These are phyloP conservation scores for Lipomyces lipofer DNA, from an alignment of 805 yeast species.

Conservation along the genomic window DNA sequence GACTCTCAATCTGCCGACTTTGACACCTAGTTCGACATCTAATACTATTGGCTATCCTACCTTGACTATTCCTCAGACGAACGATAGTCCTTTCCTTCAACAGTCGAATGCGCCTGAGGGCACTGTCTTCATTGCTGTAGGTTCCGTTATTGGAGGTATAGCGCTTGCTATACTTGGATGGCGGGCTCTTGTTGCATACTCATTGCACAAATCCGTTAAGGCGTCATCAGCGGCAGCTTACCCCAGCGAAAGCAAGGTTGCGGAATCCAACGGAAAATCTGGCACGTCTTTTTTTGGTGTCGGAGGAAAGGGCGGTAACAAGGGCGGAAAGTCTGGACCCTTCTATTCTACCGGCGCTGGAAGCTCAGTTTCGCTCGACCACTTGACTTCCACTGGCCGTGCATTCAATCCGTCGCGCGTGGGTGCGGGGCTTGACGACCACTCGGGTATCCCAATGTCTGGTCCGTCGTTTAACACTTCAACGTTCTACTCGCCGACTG, in stretches of 20 bases:
- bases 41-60: slow-evolving; percentile 41
- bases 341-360: slow-evolving; percentile 29
- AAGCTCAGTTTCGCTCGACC: slow-evolving; percentile 22
- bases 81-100: slow-evolving; percentile 64
- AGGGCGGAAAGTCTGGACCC: slow-evolving; percentile 18
- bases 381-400: slow-evolving; percentile 23
- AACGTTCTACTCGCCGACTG: slow-evolving; percentile 75
- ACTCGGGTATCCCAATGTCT: slow-evolving; percentile 28
- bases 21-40: slow-evolving; percentile 4
- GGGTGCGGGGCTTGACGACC: slow-evolving; percentile 23
- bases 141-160: slow-evolving; percentile 63
- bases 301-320: background rate
- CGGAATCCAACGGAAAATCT: slow-evolving; percentile 11
- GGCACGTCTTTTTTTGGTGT: slow-evolving; percentile 5
- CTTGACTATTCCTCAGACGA: slow-evolving; percentile 58
- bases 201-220: slow-evolving; percentile 56
- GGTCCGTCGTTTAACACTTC: slow-evolving; percentile 36
- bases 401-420: slow-evolving; percentile 24
- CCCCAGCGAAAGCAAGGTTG: slow-evolving; percentile 30
- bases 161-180: slow-evolving; percentile 53
- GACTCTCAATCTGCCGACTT: slow-evolving; percentile 3
- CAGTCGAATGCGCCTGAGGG: slow-evolving; percentile 61
- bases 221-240: slow-evolving; percentile 40
- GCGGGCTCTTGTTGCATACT: slow-evolving; percentile 51
- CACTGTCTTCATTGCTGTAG: slow-evolving; percentile 81